Evolutionary conservation across 192 early-diverging fungal species (phyloP).

Genomic region (Coemansia asiatica): DNA sequence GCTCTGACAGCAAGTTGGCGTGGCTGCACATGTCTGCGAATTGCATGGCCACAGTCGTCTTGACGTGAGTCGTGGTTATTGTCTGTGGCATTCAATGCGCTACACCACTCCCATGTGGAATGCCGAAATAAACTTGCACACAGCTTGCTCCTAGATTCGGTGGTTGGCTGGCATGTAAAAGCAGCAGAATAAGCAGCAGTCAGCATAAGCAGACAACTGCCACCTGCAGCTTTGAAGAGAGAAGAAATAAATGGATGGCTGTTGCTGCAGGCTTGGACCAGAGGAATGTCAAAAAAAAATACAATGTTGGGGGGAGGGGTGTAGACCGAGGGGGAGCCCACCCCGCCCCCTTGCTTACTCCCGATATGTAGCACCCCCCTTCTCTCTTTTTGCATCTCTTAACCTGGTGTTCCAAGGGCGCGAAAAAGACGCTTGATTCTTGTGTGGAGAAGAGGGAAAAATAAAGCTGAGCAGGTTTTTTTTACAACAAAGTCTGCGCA

Average conservation of each 20-base stretch:
- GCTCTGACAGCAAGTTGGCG: background rate
- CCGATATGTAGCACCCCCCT: conserved; percentile 7
- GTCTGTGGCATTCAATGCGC: background rate
- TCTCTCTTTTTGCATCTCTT: conserved; percentile 1
- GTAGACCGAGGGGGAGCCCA: conserved; percentile 14
- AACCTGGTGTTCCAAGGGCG: conserved; percentile 6
- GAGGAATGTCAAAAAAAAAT: conserved; percentile 20
- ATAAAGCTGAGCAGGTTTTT: background rate
- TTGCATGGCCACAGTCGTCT: background rate
- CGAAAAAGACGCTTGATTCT: conserved; percentile 5
- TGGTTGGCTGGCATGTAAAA: background rate
- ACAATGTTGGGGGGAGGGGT: conserved; percentile 17
- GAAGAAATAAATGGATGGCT: background rate
- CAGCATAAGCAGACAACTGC: background rate
- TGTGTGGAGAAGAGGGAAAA: background rate
- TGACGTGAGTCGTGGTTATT: background rate
- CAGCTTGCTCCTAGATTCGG: background rate
- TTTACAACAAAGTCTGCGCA: background rate
- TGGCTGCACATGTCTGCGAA: background rate
- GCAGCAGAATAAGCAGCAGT: background rate
- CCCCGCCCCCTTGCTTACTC: background rate
- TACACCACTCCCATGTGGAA: background rate
- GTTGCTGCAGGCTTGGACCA: conserved; percentile 21
- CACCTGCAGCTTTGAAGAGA: background rate
- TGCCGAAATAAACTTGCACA: background rate